Conservation (phyloP, 176 grass and related monocot species). For the Aegilops umbellulata region DNA sequence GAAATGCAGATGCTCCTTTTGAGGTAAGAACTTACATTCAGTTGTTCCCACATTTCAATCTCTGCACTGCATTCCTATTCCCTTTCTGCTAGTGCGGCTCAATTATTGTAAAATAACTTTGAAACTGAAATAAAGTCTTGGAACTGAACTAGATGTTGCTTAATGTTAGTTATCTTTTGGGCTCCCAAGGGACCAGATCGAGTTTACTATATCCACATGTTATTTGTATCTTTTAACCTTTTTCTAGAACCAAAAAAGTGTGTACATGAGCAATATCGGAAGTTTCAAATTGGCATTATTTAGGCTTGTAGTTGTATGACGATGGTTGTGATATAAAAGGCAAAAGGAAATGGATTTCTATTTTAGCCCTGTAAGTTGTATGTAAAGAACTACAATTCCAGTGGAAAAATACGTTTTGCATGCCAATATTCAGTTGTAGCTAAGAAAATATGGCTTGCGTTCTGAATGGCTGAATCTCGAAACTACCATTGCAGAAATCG, state of each 20-base stretch:
- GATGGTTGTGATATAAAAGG: not conserved
- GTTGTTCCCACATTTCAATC: not conserved
- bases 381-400: not conserved
- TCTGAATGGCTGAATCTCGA: not conserved
- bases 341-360: not conserved
- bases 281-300: not conserved
- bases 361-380: not conserved
- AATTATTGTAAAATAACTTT: not conserved
- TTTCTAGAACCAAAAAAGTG: not conserved
- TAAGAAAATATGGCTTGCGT: not conserved
- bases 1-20: slow-evolving; percentile 64
- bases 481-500: not conserved
- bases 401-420: not conserved
- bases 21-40: slow-evolving; percentile 49
- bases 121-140: not conserved
- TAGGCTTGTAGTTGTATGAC: not conserved
- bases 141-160: not conserved
- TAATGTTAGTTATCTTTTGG: not conserved
- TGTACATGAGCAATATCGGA: not conserved
- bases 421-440: not conserved
- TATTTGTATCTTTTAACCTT: not conserved
- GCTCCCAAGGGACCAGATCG: too few relatives aligned
- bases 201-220: not conserved
- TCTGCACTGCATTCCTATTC: not conserved
- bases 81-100: not conserved